These are phyloP conservation scores for Agrocybe pediades DNA, from an alignment of 768 basidiomycete genomes.

Conservation along the genomic window DNA sequence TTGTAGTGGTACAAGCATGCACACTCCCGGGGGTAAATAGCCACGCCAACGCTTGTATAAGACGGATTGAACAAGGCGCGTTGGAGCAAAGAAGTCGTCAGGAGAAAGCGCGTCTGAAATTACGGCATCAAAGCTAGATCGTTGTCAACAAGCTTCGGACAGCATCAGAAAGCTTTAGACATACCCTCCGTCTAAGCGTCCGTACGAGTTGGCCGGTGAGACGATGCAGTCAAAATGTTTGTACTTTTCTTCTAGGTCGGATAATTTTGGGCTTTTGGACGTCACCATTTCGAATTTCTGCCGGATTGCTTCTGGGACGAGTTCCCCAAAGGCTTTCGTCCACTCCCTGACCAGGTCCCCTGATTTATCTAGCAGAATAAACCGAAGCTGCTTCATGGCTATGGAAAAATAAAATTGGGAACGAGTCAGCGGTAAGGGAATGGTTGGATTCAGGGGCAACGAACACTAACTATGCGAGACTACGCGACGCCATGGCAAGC, in stretches of 20 bases:
- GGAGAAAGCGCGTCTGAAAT: constrained; percentile 15
- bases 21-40: constrained; percentile 28
- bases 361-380: constrained; percentile 18
- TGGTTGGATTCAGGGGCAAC: no score
- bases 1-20: constrained; percentile 24
- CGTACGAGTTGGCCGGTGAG: constrained; percentile 25
- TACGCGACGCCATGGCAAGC: no score
- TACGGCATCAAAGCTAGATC: constrained; percentile 18
- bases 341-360: constrained; percentile 13
- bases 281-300: constrained; percentile 12
- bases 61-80: constrained; percentile 16
- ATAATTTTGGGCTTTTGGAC: background rate
- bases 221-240: constrained; percentile 22
- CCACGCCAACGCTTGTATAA: constrained; percentile 25
- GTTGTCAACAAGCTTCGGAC: background rate
- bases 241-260: constrained; percentile 2
- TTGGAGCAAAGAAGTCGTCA: constrained; percentile 8
- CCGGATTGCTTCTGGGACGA: constrained; percentile 4
- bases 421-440: no score
- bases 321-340: constrained; percentile 12
- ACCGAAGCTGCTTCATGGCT: constrained; percentile 14
- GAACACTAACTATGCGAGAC: no score
- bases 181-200: constrained; percentile 21
- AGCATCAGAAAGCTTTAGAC: background rate
- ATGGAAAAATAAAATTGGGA: no score